A percentile compares a stretch with the other conserved stretches of the same genome.
These are phyloP conservation scores for Exophiala calicioides DNA, from an alignment of 2,329 filamentous ascomycete genomes.

Conservation along the genomic window DNA sequence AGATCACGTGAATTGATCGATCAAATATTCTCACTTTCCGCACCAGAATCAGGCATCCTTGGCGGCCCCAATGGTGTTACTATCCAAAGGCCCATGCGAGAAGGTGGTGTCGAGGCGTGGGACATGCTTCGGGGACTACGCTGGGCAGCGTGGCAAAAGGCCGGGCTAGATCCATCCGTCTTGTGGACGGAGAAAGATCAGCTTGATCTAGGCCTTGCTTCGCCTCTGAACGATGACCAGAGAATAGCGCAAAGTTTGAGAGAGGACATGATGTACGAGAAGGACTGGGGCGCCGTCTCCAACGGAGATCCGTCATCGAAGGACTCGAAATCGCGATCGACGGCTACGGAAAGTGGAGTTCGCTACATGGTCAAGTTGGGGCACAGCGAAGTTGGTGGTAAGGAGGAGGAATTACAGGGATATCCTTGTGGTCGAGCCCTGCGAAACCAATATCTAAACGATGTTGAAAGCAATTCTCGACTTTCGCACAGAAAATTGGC, in stretches of 20 bases:
- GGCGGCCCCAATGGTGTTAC: constrained; percentile 48
- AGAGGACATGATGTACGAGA: constrained; percentile 28
- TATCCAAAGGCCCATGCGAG: constrained; percentile 46
- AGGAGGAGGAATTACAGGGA: constrained; percentile 2
- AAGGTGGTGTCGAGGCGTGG: constrained; percentile 52
- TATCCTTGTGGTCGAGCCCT: constrained; percentile 6
- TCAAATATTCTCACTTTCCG: constrained; percentile 47
- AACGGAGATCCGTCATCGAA: not conserved
- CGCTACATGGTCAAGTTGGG: constrained; percentile 16
- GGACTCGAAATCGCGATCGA: not conserved
- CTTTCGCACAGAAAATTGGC: constrained; percentile 7
- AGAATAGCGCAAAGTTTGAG: constrained; percentile 29
- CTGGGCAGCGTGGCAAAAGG: constrained; percentile 51
- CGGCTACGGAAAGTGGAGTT: constrained; percentile 7
- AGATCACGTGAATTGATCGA: constrained; percentile 50
- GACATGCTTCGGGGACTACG: constrained; percentile 50
- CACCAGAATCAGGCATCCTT: constrained; percentile 48
- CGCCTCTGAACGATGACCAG: constrained; percentile 27
- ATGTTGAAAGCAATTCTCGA: constrained; percentile 11
- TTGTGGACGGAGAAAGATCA: constrained; percentile 52
- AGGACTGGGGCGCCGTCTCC: not conserved
- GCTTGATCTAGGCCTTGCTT: constrained; percentile 38
- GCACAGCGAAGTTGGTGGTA: constrained; percentile 4
- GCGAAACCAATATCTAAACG: constrained; percentile 12
- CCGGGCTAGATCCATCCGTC: constrained; percentile 47